These are phyloP conservation scores for Limonium bicolor DNA, from an alignment of 148 eudicot genomes.

Conservation along the genomic window DNA sequence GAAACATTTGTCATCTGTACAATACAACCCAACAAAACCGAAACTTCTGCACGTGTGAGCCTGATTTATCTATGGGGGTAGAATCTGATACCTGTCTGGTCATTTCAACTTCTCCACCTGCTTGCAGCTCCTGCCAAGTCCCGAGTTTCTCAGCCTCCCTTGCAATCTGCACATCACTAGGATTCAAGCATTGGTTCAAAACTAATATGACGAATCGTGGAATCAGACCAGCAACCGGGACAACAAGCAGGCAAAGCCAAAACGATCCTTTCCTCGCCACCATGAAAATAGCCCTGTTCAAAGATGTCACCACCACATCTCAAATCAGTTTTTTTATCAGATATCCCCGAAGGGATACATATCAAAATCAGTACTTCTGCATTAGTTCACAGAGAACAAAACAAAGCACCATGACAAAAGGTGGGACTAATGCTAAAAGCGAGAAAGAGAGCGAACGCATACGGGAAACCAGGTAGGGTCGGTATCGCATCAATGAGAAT, in stretches of 20 bases:
- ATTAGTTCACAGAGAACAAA: too few relatives aligned
- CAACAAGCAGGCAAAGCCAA: constrained; percentile 68
- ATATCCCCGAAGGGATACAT: too few relatives aligned
- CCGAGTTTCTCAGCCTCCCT: constrained; percentile 79
- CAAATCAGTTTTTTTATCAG: background rate
- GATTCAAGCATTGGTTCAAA: constrained; percentile 31
- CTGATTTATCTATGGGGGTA: constrained; percentile 8
- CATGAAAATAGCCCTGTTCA: constrained; percentile 70
- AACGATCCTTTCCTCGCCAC: constrained; percentile 25
- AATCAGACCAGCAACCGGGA: constrained; percentile 38
- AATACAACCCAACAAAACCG: constrained; percentile 2
- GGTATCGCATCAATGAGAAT: constrained; percentile 59
- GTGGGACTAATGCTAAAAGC: background rate
- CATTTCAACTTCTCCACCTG: constrained; percentile 55
- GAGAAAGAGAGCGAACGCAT: constrained; percentile 11
- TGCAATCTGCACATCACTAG: constrained; percentile 68
- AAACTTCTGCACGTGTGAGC: background rate
- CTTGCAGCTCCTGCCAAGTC: too few relatives aligned
- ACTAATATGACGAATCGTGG: constrained; percentile 63
- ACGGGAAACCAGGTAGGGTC: constrained; percentile 74
- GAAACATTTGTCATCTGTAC: constrained; percentile 12
- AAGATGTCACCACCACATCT: background rate
- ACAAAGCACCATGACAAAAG: background rate
- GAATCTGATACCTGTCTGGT: constrained; percentile 19
- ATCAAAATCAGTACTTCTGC: too few relatives aligned